phyloP scores from a whole-genome alignment of 495 filamentous ascomycete species.

The Terfezia claveryi region DNA sequence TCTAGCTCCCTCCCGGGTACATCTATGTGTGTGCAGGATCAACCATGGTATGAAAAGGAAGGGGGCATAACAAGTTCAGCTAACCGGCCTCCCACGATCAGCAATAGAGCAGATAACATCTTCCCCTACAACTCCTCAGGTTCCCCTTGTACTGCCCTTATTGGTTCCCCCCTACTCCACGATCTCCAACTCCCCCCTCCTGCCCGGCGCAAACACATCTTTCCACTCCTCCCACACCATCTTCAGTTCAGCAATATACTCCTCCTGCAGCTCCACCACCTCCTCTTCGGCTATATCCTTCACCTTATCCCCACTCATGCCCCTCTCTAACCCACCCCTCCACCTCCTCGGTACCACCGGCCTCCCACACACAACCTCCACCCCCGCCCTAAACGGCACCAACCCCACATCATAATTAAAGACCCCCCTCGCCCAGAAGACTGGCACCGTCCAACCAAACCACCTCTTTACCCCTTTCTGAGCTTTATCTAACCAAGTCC shows the following conservation, averaged over 20 bases:
- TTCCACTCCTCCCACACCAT: constrained; percentile 76
- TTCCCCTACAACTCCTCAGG: too few relatives aligned
- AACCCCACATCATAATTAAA: constrained; percentile 96
- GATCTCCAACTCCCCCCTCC: constrained; percentile 56
- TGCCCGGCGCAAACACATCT: constrained; percentile 54
- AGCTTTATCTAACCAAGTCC: constrained; percentile 49
- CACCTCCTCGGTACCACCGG: constrained; percentile 30
- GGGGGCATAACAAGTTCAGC: too few relatives aligned
- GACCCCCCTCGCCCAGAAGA: constrained; percentile 75
- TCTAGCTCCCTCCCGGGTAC: too few relatives aligned
- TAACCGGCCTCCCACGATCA: too few relatives aligned
- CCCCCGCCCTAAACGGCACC: constrained; percentile 70
- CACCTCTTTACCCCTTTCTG: constrained; percentile 65
- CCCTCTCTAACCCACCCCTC: not conserved
- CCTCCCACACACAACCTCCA: constrained; percentile 73
- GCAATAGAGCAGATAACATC: too few relatives aligned
- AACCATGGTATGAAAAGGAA: too few relatives aligned
- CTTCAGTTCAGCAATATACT: constrained; percentile 58
- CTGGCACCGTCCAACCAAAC: constrained; percentile 79
- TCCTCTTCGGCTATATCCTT: constrained; percentile 43
- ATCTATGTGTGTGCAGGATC: too few relatives aligned
- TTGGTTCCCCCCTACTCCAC: constrained; percentile 31
- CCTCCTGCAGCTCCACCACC: constrained; percentile 53
- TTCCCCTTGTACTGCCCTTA: too few relatives aligned
- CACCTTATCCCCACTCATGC: constrained; percentile 34